Evolutionary conservation across 2,329 filamentous ascomycete genomes (phyloP), one percentile per base, ranked within the genome.

Genomic region (Verticillium nonalfalfae): DNA sequence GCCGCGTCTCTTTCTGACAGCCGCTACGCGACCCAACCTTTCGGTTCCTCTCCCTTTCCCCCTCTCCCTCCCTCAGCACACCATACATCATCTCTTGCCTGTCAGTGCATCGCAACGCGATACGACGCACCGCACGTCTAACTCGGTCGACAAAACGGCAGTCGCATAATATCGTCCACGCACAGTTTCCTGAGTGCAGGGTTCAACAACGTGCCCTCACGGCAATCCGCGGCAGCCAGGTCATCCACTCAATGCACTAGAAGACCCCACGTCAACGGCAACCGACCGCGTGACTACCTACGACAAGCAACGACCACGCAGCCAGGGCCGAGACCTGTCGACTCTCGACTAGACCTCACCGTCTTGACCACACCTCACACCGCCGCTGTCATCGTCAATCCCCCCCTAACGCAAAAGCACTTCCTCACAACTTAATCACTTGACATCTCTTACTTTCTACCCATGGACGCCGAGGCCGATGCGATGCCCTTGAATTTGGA

Each of bases 401-500:
- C 6, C 40, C 21, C 9, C n/a, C 45, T 10, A 50, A 2, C 6
- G 18, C 40, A 50, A 18, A n/a, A 13, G 18, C 45, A 50, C 18
- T 26, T 26, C 26, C 26, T 26, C 13, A 18, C 9, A 13, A 13
- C 9, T 26, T 50, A 26, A n/a, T 4, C 45, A 11, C 9, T n/a
- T 50, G n/a, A 50, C 45, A n/a, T 11, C 45, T 26, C 45, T 13
- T 18, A 9, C 3, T 26, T n/a, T n/a, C 38, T 26, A 33, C 57
- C 50, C 26, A 58, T 58, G 57, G 57, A 58, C 33, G 38, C 34
- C 39, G 45, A 50, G 38, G 38, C 57, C 40, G 57, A 58, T 40
- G 26, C 26, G 14, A 40, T 50, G 36, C n/a, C 39, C 36, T n/a
- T 50, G 26, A 50, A 33, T 26, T 38, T 18, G 35, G 57, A 58